Evolutionary conservation across 163 green algal species (phyloP), one percentile per base, ranked within the genome.

Genomic region (Smithsoniella earleae): DNA sequence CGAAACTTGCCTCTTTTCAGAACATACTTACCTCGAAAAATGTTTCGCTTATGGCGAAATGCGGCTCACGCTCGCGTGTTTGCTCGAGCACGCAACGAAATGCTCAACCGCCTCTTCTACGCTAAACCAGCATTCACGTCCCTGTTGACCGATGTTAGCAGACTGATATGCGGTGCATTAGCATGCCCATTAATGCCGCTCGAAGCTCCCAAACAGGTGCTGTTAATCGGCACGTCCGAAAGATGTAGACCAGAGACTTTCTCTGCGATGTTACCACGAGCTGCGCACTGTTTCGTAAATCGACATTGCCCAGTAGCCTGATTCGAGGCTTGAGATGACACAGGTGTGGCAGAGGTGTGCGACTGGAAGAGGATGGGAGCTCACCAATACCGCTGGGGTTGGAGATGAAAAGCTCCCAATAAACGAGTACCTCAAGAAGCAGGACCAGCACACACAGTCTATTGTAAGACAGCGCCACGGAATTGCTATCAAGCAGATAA

Each of bases 1-100:
- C 81, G 78, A 74, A 75, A 79, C 55, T 75, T 85, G 74, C 37
- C 63, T 3, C 75, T 84, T 40, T 86, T 84, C 77, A 81, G 76
- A 36, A 76, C 77, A 33, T 82, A 83, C 73, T 52, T 80, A 10
- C 44, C 76, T 20, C 38, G 74, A 36, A 83, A 83, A 66, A 75
- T 77, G 66, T 81, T 85, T 54, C 63, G 46, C 10, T 74, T 58
- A n/a, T 75, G 66, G 66, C 72, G 46, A 8, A 76, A 76, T 1
- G 46, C 20, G 13, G 10, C 58, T n/a, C 58, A 69, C 34, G 25
- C 58, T 18, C 25, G 58, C 16, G 33, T 58, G 5, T 58, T 64
- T 74, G 64, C 22, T 20, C 30, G 37, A 37, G 64, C 22, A 13
- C 66, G 66, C 18, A 64, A 46, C 5, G 43, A 34, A 36, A 28